A percentile compares a stretch with the other conserved stretches of the same genome.
Conservation (phyloP, 1,284 basidiomycete genomes). For the Bjerkandera adusta region DNA sequence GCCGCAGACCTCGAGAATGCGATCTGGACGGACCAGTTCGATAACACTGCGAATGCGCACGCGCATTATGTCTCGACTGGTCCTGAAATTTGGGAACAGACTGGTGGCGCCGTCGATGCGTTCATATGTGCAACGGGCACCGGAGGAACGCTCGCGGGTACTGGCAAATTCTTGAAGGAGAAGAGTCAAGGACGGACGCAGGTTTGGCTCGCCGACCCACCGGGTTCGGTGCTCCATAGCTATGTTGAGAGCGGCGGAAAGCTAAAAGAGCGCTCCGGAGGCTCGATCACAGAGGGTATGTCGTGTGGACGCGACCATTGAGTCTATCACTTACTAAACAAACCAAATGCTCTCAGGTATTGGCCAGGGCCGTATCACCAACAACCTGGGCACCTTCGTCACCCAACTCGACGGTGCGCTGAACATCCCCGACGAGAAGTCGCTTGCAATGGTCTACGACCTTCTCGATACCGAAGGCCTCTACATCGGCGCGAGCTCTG, state of each 20-base stretch:
- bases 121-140: slow-evolving; percentile 96
- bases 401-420: slow-evolving; percentile 80
- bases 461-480: slow-evolving; percentile 91
- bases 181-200: slow-evolving; percentile 81
- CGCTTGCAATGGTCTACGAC: slow-evolving; percentile 93
- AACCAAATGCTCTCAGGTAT: slow-evolving; percentile 75
- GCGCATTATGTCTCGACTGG: slow-evolving; percentile 92
- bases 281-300: slow-evolving; percentile 95
- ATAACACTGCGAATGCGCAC: slow-evolving; percentile 88
- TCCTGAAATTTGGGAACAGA: slow-evolving; percentile 97
- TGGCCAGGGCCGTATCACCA: slow-evolving; percentile 96
- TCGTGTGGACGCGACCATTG: neutral
- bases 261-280: slow-evolving; percentile 78
- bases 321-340: slow-evolving; percentile 1
- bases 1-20: slow-evolving; percentile 86
- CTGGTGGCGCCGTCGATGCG: slow-evolving; percentile 76
- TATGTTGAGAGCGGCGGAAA: slow-evolving; percentile 84
- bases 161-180: slow-evolving; percentile 85
- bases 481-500: slow-evolving; percentile 95
- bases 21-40: slow-evolving; percentile 99
- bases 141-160: slow-evolving; percentile 93
- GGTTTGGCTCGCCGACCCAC: slow-evolving; percentile 95
- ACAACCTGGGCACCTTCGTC: slow-evolving; percentile 88
- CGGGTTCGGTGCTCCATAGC: slow-evolving; percentile 89
- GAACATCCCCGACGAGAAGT: slow-evolving; percentile 86